Evolutionary conservation across 2,329 filamentous ascomycete genomes (phyloP).

Genomic region (Stachybotrys elegans): DNA sequence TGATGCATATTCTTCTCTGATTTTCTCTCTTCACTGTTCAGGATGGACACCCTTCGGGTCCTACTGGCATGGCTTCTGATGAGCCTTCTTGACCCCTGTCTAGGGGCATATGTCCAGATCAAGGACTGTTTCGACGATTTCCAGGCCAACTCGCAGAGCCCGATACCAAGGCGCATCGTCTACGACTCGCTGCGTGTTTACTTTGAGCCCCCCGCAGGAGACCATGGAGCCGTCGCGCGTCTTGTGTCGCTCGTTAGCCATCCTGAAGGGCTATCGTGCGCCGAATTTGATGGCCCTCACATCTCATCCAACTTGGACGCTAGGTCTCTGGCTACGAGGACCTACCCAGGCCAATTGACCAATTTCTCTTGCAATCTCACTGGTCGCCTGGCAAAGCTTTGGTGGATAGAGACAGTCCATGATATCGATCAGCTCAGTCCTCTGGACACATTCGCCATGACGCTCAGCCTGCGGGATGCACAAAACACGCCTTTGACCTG

Average conservation of each 20-base stretch:
- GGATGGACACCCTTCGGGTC: no score
- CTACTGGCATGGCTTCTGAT: no score
- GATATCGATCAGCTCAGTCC: not conserved
- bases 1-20: no score
- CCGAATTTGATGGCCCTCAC: not conserved
- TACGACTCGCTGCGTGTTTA: not conserved
- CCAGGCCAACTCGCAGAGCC: not conserved
- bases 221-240: no score
- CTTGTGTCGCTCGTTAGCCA: no score
- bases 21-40: no score
- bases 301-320: not conserved
- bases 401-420: no score
- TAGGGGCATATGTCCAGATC: not conserved
- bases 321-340: not conserved
- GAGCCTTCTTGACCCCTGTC: not conserved
- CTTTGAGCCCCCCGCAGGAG: no score
- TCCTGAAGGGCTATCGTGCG: not conserved
- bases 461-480: not conserved
- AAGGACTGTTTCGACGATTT: not conserved
- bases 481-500: not conserved
- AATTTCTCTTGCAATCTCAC: not conserved
- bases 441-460: not conserved
- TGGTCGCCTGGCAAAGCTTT: not conserved
- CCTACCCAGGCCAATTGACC: not conserved
- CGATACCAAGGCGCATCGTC: not conserved